Evolutionary conservation across 2,329 filamentous ascomycete species (phyloP).

Genomic region (Epichloe amarillans): DNA sequence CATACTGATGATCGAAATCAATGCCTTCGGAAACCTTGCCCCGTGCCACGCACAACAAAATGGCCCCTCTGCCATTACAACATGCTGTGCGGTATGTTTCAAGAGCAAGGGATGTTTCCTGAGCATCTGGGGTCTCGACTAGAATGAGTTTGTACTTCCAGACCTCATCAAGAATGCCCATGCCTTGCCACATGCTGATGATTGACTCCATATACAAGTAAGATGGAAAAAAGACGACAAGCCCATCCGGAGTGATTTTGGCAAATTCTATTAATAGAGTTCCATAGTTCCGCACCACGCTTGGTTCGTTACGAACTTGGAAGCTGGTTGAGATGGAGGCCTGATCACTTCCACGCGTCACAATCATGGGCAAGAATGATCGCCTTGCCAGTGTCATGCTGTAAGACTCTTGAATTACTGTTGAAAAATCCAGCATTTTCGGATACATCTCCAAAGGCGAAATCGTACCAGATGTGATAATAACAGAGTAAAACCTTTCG

Average conservation of each 20-base stretch:
- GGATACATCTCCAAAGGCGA: constrained; percentile 98
- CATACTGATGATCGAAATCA: constrained; percentile 98
- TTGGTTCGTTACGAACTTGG: constrained; percentile 87
- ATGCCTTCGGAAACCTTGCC: constrained; percentile 97
- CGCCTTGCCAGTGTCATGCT: constrained; percentile 86
- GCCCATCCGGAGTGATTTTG: constrained; percentile 87
- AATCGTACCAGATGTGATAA: constrained; percentile 95
- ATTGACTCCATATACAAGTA: constrained; percentile 99
- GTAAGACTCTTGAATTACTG: constrained; percentile 94
- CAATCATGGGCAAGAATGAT: constrained; percentile 97
- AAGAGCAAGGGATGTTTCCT: constrained; percentile 88
- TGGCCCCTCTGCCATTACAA: constrained; percentile 88
- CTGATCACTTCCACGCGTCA: constrained; percentile 89
- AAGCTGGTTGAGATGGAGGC: constrained; percentile 87
- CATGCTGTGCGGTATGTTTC: constrained; percentile 97
- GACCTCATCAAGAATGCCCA: constrained; percentile 93
- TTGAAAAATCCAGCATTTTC: constrained; percentile 89
- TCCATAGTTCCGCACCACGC: constrained; percentile 94
- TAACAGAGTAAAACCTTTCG: constrained; percentile 92
- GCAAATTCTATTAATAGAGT: constrained; percentile 88
- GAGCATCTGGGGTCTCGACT: constrained; percentile 92
- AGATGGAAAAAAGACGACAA: constrained; percentile 98
- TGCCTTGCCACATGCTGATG: constrained; percentile 98
- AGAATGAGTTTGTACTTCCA: constrained; percentile 99
- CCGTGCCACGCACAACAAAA: constrained; percentile 86